These are phyloP conservation scores for Ephemerocybe angulata DNA, from an alignment of 768 basidiomycete species.

Conservation along the genomic window DNA sequence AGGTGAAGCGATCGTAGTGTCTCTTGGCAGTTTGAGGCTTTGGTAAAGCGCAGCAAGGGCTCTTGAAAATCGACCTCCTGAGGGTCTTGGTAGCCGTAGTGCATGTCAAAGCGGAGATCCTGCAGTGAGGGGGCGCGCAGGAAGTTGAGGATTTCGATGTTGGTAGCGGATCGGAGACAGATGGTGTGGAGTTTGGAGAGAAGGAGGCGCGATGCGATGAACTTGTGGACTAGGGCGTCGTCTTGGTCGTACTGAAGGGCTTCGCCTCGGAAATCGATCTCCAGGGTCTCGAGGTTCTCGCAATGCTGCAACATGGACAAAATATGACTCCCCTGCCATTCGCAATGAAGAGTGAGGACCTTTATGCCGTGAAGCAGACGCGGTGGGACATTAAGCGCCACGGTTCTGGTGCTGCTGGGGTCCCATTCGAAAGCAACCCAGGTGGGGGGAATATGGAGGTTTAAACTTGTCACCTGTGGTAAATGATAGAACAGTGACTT, in stretches of 20 bases:
- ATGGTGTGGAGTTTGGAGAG: neutral
- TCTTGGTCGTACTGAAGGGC: neutral
- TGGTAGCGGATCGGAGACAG: neutral
- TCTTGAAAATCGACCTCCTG: no score
- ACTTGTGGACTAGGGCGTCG: neutral
- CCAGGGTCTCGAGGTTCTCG: conserved; percentile 11
- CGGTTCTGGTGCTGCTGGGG: neutral
- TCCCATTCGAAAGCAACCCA: neutral
- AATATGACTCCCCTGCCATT: neutral
- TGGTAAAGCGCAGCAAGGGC: no score
- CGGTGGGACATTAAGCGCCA: neutral
- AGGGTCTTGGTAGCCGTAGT: no score
- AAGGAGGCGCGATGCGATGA: neutral
- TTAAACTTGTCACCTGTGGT: neutral
- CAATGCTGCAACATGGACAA: neutral
- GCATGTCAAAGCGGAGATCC: neutral
- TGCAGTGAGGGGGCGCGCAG: neutral
- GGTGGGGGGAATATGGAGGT: neutral
- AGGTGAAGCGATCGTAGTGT: no score
- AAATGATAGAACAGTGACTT: neutral
- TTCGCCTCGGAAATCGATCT: conserved; percentile 20
- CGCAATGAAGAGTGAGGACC: neutral
- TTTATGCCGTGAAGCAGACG: neutral
- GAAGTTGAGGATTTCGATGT: neutral
- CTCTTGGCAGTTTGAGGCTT: no score